Conservation (phyloP, 2,329 filamentous ascomycete species). For the Colletotrichum agaves region DNA sequence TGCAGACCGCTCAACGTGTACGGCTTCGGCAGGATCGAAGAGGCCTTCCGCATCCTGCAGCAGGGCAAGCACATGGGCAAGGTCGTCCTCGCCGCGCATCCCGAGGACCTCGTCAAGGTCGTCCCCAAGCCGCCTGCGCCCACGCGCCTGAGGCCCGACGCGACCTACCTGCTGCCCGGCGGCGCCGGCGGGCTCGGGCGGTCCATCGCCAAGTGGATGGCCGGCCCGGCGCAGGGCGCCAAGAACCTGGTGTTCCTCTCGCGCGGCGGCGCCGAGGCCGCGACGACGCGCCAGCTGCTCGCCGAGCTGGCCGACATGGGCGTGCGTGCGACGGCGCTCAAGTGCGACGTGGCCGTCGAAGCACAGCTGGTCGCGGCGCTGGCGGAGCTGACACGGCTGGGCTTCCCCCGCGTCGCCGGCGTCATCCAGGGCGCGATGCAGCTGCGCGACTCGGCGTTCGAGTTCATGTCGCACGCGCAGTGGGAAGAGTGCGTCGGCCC, state of each 20-base stretch:
- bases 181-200: conserved; percentile 44
- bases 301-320: conserved; percentile 42
- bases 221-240: conserved; percentile 40
- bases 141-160: conserved; percentile 35
- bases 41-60: conserved; percentile 54
- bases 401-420: conserved; percentile 40
- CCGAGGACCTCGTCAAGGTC: background rate
- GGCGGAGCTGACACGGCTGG: conserved; percentile 46
- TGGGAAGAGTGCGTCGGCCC: conserved; percentile 57
- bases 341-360: conserved; percentile 46
- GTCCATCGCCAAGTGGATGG: conserved; percentile 42
- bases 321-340: conserved; percentile 23
- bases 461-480: conserved; percentile 57
- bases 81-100: conserved; percentile 43
- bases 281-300: conserved; percentile 33
- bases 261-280: conserved; percentile 40
- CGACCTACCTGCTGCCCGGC: conserved; percentile 46
- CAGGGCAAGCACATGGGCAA: conserved; percentile 54
- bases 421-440: conserved; percentile 8
- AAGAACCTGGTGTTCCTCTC: conserved; percentile 45
- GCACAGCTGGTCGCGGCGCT: conserved; percentile 46
- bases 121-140: conserved; percentile 19
- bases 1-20: conserved; percentile 40
- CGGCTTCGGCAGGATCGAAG: conserved; percentile 42
- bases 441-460: conserved; percentile 56